A percentile compares a stretch with the other conserved stretches of the same genome.
phyloP scores from a whole-genome alignment of 176 grass and related monocot genomes.

The Elaeis guineensis region DNA sequence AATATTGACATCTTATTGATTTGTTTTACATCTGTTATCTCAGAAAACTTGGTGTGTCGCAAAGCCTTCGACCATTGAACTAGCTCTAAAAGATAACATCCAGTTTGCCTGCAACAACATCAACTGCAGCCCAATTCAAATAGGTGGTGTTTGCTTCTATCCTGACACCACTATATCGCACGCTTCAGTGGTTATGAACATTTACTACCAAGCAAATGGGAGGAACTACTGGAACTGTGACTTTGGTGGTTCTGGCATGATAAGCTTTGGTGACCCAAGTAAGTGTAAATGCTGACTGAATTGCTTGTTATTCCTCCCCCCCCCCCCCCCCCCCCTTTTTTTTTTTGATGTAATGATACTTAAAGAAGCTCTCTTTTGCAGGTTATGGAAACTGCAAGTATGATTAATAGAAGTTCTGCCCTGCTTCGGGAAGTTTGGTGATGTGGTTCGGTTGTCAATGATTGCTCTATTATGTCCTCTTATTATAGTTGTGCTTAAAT shows the following conservation, averaged over 20 bases:
- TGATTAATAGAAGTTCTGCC: no score
- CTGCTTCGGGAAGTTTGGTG: no score
- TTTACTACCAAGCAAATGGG: not conserved
- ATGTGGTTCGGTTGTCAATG: no score
- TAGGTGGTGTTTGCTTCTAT: not conserved
- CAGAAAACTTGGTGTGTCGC: slow-evolving; percentile 8
- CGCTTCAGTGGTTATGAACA: slow-evolving; percentile 5
- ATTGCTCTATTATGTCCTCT: no score
- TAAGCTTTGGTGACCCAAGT: slow-evolving; percentile 1
- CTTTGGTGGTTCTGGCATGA: not conserved
- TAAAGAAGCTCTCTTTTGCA: no score
- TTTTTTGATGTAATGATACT: no score
- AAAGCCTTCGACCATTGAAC: not conserved
- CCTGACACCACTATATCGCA: not conserved
- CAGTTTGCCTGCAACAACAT: not conserved
- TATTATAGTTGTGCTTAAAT: no score
- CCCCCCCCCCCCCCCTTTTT: no score
- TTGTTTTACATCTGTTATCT: not conserved
- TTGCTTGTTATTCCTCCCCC: no score
- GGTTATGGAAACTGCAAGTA: no score
- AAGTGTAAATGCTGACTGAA: no score
- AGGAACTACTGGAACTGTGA: not conserved
- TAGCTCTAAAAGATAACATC: not conserved
- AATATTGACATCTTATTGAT: no score
- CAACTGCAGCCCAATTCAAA: not conserved